Evolutionary conservation across 1,284 basidiomycete genomes (phyloP).

Genomic region (Lentinula novae-zelandiae): DNA sequence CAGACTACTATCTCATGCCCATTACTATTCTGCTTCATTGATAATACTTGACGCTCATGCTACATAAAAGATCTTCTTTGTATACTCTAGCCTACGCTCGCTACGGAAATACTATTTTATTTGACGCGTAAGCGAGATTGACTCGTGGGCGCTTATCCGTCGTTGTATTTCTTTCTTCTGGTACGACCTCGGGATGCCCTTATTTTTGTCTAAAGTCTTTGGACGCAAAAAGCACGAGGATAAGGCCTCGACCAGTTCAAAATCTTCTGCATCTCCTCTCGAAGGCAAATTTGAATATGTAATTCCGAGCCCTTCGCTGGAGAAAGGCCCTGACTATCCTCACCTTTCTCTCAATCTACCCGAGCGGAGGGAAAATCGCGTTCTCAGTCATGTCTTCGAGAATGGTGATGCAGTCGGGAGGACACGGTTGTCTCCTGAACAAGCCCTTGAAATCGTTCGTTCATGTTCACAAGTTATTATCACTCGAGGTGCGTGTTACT

Average conservation of each 20-base stretch:
- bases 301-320: constrained; percentile 50
- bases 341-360: constrained; percentile 61
- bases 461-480: constrained; percentile 62
- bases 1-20: background rate
- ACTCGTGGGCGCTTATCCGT: background rate
- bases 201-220: constrained; percentile 67
- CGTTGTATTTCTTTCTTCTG: background rate
- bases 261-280: constrained; percentile 47
- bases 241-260: constrained; percentile 31
- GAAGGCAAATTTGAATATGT: constrained; percentile 73
- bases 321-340: constrained; percentile 33
- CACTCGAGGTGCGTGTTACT: constrained; percentile 46
- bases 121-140: background rate
- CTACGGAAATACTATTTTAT: background rate
- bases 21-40: background rate
- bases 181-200: constrained; percentile 21
- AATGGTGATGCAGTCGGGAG: constrained; percentile 54
- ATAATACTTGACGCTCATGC: background rate
- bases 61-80: background rate
- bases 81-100: background rate
- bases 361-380: constrained; percentile 41
- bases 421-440: constrained; percentile 51
- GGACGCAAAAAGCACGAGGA: constrained; percentile 67
- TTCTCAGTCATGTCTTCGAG: constrained; percentile 57
- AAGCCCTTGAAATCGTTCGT: constrained; percentile 58